Conservation (phyloP, 2,329 filamentous ascomycete genomes). For the Lojkania enalia region DNA sequence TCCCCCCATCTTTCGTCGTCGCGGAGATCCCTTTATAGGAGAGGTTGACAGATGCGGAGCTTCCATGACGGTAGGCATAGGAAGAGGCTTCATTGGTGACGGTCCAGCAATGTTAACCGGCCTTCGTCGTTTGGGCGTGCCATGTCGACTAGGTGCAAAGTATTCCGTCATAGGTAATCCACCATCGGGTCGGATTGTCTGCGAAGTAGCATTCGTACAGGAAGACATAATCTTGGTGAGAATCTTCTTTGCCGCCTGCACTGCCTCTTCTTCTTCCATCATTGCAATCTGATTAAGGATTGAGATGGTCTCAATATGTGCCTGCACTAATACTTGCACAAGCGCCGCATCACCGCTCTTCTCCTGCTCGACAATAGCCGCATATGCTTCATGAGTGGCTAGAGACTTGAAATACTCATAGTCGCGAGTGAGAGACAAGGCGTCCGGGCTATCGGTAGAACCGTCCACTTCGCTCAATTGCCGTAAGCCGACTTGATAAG, state of each 20-base stretch:
- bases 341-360: constrained; percentile 75
- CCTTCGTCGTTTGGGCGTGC: constrained; percentile 75
- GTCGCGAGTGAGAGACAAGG: constrained; percentile 74
- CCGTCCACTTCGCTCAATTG: constrained; percentile 75
- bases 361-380: constrained; percentile 80
- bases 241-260: constrained; percentile 75
- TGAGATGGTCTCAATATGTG: constrained; percentile 88
- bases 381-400: constrained; percentile 77
- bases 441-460: constrained; percentile 66
- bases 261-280: constrained; percentile 82
- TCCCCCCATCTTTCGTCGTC: constrained; percentile 67
- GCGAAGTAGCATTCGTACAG: constrained; percentile 73
- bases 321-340: constrained; percentile 80
- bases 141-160: constrained; percentile 70
- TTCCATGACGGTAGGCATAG: constrained; percentile 35
- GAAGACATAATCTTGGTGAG: constrained; percentile 77
- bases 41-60: constrained; percentile 55
- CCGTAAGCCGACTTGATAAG: constrained; percentile 79
- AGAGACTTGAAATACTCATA: constrained; percentile 82
- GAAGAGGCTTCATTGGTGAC: constrained; percentile 50
- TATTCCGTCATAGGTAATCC: constrained; percentile 63
- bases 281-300: constrained; percentile 79
- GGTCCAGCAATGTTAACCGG: constrained; percentile 51
- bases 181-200: constrained; percentile 90
- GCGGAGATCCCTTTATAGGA: constrained; percentile 77